Base-by-base conservation (phyloP, 129 eudicot species). In the Smallanthus sonchifolius region DNA sequence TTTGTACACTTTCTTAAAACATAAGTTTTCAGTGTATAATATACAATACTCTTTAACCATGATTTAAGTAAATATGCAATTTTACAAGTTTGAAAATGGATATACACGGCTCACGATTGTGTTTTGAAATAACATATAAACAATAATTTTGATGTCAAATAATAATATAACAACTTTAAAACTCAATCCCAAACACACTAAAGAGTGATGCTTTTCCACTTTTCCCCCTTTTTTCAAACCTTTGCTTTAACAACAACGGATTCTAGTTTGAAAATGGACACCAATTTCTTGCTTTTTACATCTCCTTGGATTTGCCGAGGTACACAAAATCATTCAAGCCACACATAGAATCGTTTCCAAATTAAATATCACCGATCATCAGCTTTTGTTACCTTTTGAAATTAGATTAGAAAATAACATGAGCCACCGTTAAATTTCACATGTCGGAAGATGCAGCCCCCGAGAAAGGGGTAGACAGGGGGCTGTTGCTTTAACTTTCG, bases 241-340 rank as follows among this genome's bases (percentile, higher is more conserved):
- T 51, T 56, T 47, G 79, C 79, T 81, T 81, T 76, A 81, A 65
- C 81, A 75, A 75, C 61, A 59, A 75, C 66, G 43, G 48, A 59
- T 52, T 65, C 15, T 71, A 52, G 84, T 76, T 81, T 69, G 76
- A 82, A 85, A 81, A 69, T 6, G 17, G 42, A 70, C 15, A 67
- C 82, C 70, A 70, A 66, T 52, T 37, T 60, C 11, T 54, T 19
- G 61, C 76, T 81, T 77, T 77, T 64, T 61, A 43, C 54, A 42
- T 63, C 55, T 42, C 79, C 72, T 66, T 80, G 68, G 83, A 40
- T 79, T 64, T 79, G 79, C 44, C 42, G 19, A 69, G 62, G 67
- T 55, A 65, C 75, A 68, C 69, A 56, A 77, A 65, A 79, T 72
- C 83, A 79, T 64, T 72, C 72, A 79, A 79, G 78, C 40, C 24